Base-by-base conservation (phyloP, 495 filamentous ascomycete species). In the Xylaria acuta region DNA sequence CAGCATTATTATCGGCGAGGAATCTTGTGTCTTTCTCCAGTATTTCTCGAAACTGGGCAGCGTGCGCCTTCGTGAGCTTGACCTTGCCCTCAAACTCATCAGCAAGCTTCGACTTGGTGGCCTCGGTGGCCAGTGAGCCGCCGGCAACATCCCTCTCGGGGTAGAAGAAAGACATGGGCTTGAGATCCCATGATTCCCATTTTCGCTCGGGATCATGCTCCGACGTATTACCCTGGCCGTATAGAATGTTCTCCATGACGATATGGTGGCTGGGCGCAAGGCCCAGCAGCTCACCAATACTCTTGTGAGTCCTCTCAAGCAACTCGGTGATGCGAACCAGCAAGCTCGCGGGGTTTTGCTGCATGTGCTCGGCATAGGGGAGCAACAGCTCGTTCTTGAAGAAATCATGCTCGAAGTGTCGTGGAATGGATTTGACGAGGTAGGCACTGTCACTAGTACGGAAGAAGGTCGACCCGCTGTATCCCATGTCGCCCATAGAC, bases 161-260 rank as follows among this genome's bases (percentile, higher is more conserved):
- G 72, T 88, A 92, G 82, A 92, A 92, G 78, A 92, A 93, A 47
- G 88, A 87, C 30, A 84, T 88, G 0, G 91, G 91, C 74, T 93
- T 93, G 20, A 93, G 86, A 51, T 93, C 91, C 82, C 90, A 92
- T 0, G 86, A 86, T 70, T 92, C 90, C 90, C 90, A 93, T 11
- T 84, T 80, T 0, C 81, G 78, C 3, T 82, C 75, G 16, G 63
- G 41, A 3, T 79, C 78, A 0, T 78, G 75, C 59, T 85, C 82
- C 8, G 83, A 78, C 1, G 79, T 80, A n/a, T 74, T 64, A 8
- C 80, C 77, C 64, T 86, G 79, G 5, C 89, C 90, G 75, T 88
- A 88, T 53, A 92, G 80, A 64, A 90, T 82, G 77, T 92, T 92
- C 59, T 92, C 91, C 91, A 92, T 93, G 73, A 92, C 83, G 73